Evolutionary conservation across 106 monocot species (phyloP).

Genomic region (Posidonia australis): DNA sequence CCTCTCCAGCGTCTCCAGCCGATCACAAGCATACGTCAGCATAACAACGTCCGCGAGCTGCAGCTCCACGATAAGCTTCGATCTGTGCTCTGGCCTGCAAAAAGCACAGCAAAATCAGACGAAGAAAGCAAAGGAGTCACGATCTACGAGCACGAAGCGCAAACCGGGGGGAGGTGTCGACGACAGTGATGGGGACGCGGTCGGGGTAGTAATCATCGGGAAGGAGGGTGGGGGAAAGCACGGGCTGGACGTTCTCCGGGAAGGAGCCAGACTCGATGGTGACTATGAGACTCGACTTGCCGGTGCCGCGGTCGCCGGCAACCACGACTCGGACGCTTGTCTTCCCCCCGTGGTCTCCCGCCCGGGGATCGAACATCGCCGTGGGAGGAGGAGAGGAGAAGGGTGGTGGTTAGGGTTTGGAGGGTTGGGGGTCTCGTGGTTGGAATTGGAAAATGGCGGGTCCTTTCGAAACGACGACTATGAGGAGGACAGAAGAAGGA

Average conservation of each 20-base stretch:
- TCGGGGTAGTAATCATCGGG: constrained; percentile 92
- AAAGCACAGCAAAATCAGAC: not conserved
- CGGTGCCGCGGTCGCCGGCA: constrained; percentile 62
- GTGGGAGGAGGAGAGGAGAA: not conserved
- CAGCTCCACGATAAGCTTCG: constrained; percentile 54
- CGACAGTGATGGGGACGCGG: constrained; percentile 85
- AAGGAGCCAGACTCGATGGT: constrained; percentile 74
- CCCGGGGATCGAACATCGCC: not conserved
- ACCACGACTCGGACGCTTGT: constrained; percentile 72
- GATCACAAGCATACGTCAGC: constrained; percentile 85
- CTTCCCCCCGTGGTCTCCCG: constrained; percentile 19
- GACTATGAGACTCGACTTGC: constrained; percentile 86
- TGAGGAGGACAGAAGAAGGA: too few species aligned
- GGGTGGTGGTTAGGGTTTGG: not conserved
- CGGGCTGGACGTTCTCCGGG: constrained; percentile 57
- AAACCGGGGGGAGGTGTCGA: constrained; percentile 56
- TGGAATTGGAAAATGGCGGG: too few species aligned
- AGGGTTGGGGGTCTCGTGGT: too few species aligned
- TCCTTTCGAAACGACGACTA: too few species aligned
- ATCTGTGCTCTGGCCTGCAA: constrained; percentile 53
- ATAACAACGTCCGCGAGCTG: constrained; percentile 70
- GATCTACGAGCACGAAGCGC: not conserved
- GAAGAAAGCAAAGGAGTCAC: not conserved
- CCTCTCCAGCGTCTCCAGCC: constrained; percentile 70
- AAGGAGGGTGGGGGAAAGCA: constrained; percentile 69